Evolutionary conservation across 164 flowering plant species (phyloP).

Genomic region (Akebia trifoliata): DNA sequence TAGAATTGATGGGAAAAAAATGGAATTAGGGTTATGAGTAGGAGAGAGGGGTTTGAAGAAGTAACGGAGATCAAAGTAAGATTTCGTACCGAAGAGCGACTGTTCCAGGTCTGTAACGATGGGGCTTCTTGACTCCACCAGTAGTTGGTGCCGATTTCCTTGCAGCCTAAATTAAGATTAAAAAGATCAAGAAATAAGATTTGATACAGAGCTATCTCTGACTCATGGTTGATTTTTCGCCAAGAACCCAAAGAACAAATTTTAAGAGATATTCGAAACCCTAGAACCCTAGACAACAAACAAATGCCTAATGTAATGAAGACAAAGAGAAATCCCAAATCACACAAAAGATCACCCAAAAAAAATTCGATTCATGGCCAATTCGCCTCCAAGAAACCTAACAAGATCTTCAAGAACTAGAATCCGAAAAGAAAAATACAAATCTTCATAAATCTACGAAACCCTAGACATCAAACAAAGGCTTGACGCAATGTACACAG

Average conservation of each 20-base stretch:
- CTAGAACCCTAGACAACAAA: no score
- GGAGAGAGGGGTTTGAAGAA: not conserved
- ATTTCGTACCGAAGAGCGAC: constrained; percentile 24
- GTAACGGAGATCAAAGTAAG: not conserved
- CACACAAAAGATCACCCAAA: no score
- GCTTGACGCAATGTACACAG: not conserved
- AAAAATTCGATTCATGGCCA: no score
- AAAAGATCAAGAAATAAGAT: not conserved
- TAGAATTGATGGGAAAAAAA: not conserved
- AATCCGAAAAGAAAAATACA: no score
- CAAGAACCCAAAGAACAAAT: no score
- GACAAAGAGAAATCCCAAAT: no score
- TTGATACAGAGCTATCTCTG: no score
- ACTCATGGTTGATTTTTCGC: no score
- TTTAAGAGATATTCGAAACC: no score
- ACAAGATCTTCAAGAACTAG: not conserved
- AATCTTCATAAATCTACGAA: not conserved
- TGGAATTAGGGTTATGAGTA: not conserved
- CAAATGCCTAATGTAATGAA: no score
- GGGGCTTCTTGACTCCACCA: constrained; percentile 31
- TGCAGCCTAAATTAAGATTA: constrained; percentile 24
- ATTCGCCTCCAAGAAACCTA: no score
- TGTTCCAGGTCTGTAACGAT: constrained; percentile 25
- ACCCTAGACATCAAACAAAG: not conserved
- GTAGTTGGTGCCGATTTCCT: constrained; percentile 40